Conservation (phyloP, 2,329 filamentous ascomycete species). For the Fusarium gaditjirri region DNA sequence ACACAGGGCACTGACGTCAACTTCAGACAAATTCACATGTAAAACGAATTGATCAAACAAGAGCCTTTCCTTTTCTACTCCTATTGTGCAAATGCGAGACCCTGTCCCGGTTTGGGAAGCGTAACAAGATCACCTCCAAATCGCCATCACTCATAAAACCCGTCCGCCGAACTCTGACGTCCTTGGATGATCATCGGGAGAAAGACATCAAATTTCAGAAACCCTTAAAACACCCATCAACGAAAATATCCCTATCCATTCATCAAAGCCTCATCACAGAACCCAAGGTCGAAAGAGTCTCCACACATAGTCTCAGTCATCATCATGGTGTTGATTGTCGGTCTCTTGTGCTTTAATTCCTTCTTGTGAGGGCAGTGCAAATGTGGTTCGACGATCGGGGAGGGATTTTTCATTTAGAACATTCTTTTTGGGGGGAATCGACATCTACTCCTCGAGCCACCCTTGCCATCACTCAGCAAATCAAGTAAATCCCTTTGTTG, state of each 20-base stretch:
- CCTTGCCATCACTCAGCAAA: slow-evolving; percentile 60
- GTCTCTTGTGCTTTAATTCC: slow-evolving; percentile 50
- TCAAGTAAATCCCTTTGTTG: slow-evolving; percentile 60
- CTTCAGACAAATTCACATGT: slow-evolving; percentile 2
- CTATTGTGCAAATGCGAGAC: slow-evolving; percentile 51
- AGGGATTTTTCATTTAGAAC: slow-evolving; percentile 49
- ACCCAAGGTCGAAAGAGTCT: slow-evolving; percentile 14
- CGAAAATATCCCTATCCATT: slow-evolving; percentile 7
- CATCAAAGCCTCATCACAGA: slow-evolving; percentile 11
- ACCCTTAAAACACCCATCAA: slow-evolving; percentile 14
- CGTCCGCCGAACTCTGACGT: slow-evolving; percentile 41
- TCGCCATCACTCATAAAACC: slow-evolving; percentile 43
- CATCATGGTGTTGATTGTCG: slow-evolving; percentile 43
- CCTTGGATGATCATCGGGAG: slow-evolving; percentile 32
- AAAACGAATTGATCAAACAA: slow-evolving; percentile 44
- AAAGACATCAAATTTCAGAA: slow-evolving; percentile 8
- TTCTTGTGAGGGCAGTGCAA: slow-evolving; percentile 33
- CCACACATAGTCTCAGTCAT: slow-evolving; percentile 39
- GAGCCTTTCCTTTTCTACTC: slow-evolving; percentile 52
- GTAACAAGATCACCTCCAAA: slow-evolving; percentile 46
- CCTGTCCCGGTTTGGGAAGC: slow-evolving; percentile 45
- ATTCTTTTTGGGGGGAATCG: slow-evolving; percentile 46
- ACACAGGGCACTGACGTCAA: neutral
- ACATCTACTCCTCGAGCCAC: slow-evolving; percentile 51
- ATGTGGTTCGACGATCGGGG: slow-evolving; percentile 46